phyloP scores from a whole-genome alignment of 2,329 filamentous ascomycete genomes.

The Neonectria hederae region DNA sequence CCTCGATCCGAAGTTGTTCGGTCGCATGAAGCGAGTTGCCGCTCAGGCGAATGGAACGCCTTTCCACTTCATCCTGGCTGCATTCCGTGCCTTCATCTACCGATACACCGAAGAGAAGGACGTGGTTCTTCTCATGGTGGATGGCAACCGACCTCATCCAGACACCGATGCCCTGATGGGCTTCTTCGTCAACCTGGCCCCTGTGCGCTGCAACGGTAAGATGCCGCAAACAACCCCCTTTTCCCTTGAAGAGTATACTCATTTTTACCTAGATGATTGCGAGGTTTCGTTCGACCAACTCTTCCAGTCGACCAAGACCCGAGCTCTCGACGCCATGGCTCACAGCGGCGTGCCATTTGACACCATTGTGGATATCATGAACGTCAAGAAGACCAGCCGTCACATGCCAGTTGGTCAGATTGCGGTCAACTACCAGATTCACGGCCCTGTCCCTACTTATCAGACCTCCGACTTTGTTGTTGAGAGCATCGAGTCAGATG shows the following conservation, averaged over 20 bases:
- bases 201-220: constrained; percentile 35
- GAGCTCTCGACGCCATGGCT: constrained; percentile 35
- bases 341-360: constrained; percentile 38
- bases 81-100: constrained; percentile 40
- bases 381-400: constrained; percentile 34
- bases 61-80: constrained; percentile 41
- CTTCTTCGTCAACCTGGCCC: constrained; percentile 41
- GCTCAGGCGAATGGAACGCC: constrained; percentile 35
- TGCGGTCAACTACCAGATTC: constrained; percentile 41
- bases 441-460: constrained; percentile 35
- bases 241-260: neutral
- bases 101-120: constrained; percentile 40
- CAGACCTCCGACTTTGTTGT: constrained; percentile 38
- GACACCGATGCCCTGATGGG: constrained; percentile 37
- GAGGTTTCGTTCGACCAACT: constrained; percentile 37
- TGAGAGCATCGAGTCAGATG: constrained; percentile 31
- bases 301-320: constrained; percentile 35
- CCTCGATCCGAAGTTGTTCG: constrained; percentile 35
- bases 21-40: constrained; percentile 40
- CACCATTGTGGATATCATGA: constrained; percentile 37
- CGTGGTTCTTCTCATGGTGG: constrained; percentile 38
- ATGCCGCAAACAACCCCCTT: neutral
- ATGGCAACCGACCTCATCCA: constrained; percentile 38
- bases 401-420: constrained; percentile 40
- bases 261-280: constrained; percentile 28